These are phyloP conservation scores for Rhynchosporium graminicola DNA, from an alignment of 2,329 filamentous ascomycete species.

Conservation along the genomic window DNA sequence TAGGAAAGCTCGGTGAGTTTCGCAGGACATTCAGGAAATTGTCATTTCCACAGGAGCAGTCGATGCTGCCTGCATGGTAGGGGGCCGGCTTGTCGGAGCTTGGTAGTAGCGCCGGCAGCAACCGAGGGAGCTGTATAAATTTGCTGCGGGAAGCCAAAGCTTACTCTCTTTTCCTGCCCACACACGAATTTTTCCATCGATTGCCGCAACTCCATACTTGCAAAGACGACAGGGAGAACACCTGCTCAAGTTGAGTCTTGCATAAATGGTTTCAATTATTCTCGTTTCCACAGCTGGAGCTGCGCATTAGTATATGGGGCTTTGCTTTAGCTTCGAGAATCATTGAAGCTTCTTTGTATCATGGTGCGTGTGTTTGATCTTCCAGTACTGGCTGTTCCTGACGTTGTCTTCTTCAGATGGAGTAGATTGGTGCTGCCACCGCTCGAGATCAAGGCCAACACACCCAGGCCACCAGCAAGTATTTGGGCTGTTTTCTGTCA, in stretches of 20 bases:
- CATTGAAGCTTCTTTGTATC: constrained; percentile 22
- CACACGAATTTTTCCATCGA: constrained; percentile 4
- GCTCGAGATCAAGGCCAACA: not conserved
- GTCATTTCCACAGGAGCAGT: not conserved
- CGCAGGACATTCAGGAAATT: not conserved
- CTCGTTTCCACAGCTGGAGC: constrained; percentile 23
- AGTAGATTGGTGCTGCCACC: constrained; percentile 8
- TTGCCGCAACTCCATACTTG: constrained; percentile 13
- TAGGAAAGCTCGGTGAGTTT: not conserved
- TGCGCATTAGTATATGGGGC: constrained; percentile 27
- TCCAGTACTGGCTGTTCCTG: not conserved
- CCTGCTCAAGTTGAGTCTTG: not conserved
- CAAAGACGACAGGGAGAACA: not conserved
- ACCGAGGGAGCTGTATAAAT: constrained; percentile 15
- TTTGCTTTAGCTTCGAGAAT: constrained; percentile 19
- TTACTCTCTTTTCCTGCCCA: not conserved
- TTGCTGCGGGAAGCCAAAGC: not conserved
- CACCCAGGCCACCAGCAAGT: constrained; percentile 14
- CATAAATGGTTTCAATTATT: constrained; percentile 23
- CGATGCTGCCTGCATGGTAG: not conserved
- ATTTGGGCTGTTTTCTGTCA: constrained; percentile 19
- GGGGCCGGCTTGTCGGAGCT: constrained; percentile 11
- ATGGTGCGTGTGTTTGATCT: constrained; percentile 7
- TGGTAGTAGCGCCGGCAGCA: constrained; percentile 8
- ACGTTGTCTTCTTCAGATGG: constrained; percentile 5